Conservation (phyloP, 2,329 filamentous ascomycete genomes). For the Ophiostoma novo-ulmi region DNA sequence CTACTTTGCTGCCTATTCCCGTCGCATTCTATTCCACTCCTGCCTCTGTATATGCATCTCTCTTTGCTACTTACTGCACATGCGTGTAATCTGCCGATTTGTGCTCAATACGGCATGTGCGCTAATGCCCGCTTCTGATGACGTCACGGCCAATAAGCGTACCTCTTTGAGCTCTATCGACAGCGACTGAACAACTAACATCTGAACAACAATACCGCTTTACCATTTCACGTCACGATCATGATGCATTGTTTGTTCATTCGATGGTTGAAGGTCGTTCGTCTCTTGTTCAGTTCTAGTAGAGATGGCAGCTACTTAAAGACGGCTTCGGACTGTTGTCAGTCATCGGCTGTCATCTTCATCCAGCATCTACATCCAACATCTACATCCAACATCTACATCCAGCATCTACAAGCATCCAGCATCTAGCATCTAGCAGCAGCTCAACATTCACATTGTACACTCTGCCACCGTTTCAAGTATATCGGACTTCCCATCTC, state of each 20-base stretch:
- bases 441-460: no score
- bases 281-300: background rate
- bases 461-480: no score
- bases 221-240: background rate
- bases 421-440: background rate
- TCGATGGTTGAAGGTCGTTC: background rate
- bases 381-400: background rate
- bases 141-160: slow-evolving; percentile 22
- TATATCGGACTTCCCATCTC: no score
- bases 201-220: background rate
- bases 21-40: background rate
- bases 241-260: background rate
- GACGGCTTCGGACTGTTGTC: background rate
- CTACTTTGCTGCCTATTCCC: background rate
- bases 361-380: background rate
- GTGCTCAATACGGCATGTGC: background rate
- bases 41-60: background rate
- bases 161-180: background rate
- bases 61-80: background rate
- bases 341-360: background rate
- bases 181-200: background rate
- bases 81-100: slow-evolving; percentile 16
- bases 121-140: slow-evolving; percentile 15
- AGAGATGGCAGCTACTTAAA: background rate
- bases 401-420: no score